Evolutionary conservation across 768 basidiomycete genomes (phyloP), one percentile per base, ranked within the genome.

Genomic region (Collybia nuda): DNA sequence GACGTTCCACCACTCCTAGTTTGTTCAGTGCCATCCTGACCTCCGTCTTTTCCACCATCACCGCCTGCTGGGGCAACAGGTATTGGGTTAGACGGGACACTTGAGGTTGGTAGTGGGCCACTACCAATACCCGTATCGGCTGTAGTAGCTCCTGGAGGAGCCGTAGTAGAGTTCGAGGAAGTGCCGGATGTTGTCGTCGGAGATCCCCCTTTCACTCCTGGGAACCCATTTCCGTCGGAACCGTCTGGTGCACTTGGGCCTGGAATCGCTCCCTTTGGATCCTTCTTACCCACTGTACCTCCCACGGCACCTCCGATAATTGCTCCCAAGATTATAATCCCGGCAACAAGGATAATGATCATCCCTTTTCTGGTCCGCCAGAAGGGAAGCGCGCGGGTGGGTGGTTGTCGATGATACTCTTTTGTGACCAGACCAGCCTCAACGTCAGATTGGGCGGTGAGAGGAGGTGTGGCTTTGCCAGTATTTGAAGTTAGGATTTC

Each of bases 221-320:
- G 21, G 14, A 14, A 32, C 6, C 18, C 50, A 26, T 26, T 26
- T 7, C 45, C 40, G 41, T 40, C 46, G n/a, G 6, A 4, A 23
- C 18, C 21, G 2, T 11, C 41, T 19, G 29, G 3, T 24, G 11
- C 17, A n/a, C 22, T 46, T 5, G 23, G 32, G 9, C 9, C 9
- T 32, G 32, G 32, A 32, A 32, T 32, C 37, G 29, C 9, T 9
- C 11, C 36, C 24, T 48, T 44, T 11, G 32, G 32, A 12, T 29
- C 18, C 48, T 55, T 53, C 18, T 49, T 48, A 32, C 38, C 36
- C 22, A 11, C 28, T 11, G 75, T 76, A 9, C 76, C 83, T 18
- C 81, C 84, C 1, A 84, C 83, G 0, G 73, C 82, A 18, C 82
- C 84, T 0, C 82, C 84, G 6, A 85, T 73, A 2, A 78, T 67